Percentiles rank a stretch among this genome's conserved stretches.
These are phyloP conservation scores for Diospyros kaki DNA, from an alignment of 148 eudicot species.

Conservation along the genomic window DNA sequence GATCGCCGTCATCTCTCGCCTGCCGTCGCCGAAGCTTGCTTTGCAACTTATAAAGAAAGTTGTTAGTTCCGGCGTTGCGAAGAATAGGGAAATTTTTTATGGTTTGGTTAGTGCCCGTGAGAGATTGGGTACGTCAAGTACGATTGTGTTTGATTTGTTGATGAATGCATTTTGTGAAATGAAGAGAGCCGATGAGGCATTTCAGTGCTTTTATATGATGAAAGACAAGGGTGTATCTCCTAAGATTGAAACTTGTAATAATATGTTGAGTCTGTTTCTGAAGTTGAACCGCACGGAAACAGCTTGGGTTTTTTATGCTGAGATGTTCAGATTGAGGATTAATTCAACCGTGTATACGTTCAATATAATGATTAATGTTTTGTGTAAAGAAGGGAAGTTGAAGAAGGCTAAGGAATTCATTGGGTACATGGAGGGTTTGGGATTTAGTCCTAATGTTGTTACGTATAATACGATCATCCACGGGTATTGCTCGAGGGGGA, in stretches of 20 bases:
- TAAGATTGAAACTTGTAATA: slow-evolving; percentile 55
- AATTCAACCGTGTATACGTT: slow-evolving; percentile 50
- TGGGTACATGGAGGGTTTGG: slow-evolving; percentile 48
- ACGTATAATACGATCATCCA: slow-evolving; percentile 61
- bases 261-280: slow-evolving; percentile 52
- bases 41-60: slow-evolving; percentile 28
- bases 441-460: slow-evolving; percentile 58
- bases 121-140: slow-evolving; percentile 26
- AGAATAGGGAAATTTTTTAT: slow-evolving; percentile 23
- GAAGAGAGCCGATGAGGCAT: slow-evolving; percentile 47
- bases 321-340: slow-evolving; percentile 64
- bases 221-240: slow-evolving; percentile 39
- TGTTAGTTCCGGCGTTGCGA: slow-evolving; percentile 11
- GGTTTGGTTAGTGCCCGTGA: slow-evolving; percentile 34
- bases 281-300: slow-evolving; percentile 29
- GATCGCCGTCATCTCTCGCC: slow-evolving; percentile 35
- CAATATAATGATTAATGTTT: slow-evolving; percentile 72
- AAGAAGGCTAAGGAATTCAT: slow-evolving; percentile 61
- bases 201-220: slow-evolving; percentile 50
- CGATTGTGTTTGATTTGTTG: slow-evolving; percentile 41
- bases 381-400: slow-evolving; percentile 72
- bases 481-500: slow-evolving; percentile 55
- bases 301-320: slow-evolving; percentile 67
- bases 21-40: slow-evolving; percentile 37
- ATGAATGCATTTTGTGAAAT: slow-evolving; percentile 48